phyloP scores from a whole-genome alignment of 2,329 filamentous ascomycete species.

The Cryoendolithus antarcticus region DNA sequence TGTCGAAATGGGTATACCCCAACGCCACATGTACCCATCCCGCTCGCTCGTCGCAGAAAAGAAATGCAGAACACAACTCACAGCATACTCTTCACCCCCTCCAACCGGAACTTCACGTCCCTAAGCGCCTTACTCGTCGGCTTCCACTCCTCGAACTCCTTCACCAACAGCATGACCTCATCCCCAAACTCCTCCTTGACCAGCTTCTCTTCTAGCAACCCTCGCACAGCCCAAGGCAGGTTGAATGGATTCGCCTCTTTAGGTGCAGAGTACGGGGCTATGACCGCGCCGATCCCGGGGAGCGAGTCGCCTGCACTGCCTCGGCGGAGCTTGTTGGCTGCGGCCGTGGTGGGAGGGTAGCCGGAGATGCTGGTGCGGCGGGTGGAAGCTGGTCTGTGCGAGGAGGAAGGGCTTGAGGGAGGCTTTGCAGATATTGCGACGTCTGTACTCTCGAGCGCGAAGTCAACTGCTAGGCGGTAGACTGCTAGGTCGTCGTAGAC shows the following conservation, averaged over 20 bases:
- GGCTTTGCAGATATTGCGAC: slow-evolving; percentile 6
- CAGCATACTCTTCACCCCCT: slow-evolving; percentile 79
- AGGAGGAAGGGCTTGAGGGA: neutral
- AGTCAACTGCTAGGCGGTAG: slow-evolving; percentile 50
- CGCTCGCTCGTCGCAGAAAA: no score
- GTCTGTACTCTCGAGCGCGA: slow-evolving; percentile 36
- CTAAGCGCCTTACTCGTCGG: slow-evolving; percentile 81
- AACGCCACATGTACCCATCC: no score
- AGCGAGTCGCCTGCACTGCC: slow-evolving; percentile 15
- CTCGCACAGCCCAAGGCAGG: slow-evolving; percentile 90
- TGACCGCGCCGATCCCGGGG: slow-evolving; percentile 20
- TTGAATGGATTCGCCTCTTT: slow-evolving; percentile 68
- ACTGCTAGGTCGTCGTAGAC: slow-evolving; percentile 83
- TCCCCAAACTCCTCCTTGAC: slow-evolving; percentile 55
- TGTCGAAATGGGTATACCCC: no score
- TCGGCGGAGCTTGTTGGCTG: slow-evolving; percentile 23
- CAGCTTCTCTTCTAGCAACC: slow-evolving; percentile 79
- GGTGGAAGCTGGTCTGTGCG: slow-evolving; percentile 6
- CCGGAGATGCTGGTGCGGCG: slow-evolving; percentile 15
- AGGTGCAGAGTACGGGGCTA: slow-evolving; percentile 29
- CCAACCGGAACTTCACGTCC: slow-evolving; percentile 88
- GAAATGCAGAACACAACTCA: slow-evolving; percentile 16
- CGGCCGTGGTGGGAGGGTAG: slow-evolving; percentile 16
- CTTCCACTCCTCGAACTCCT: slow-evolving; percentile 87
- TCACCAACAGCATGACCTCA: slow-evolving; percentile 69